Evolutionary conservation across 345 rosid species (phyloP).

Genomic region (Psidium guajava): DNA sequence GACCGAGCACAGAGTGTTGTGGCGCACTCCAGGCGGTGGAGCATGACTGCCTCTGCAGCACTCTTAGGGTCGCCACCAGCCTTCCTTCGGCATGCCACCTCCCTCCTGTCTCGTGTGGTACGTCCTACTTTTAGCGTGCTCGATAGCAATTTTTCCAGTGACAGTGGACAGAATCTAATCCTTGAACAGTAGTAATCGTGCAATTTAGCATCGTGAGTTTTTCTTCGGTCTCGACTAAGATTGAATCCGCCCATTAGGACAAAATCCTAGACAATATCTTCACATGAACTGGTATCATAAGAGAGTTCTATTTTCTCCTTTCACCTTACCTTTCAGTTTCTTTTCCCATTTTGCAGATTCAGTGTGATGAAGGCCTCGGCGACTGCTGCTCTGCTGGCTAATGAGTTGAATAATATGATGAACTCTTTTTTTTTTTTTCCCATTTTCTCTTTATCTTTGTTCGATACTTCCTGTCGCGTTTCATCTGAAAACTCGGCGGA

Average conservation of each 20-base stretch:
- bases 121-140: neutral
- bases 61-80: constrained; percentile 56
- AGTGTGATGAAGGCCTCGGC: neutral
- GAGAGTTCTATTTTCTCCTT: neutral
- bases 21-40: constrained; percentile 47
- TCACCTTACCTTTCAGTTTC: neutral
- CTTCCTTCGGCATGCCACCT: constrained; percentile 68
- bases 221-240: neutral
- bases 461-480: neutral
- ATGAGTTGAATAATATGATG: neutral
- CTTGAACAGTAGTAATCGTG: neutral
- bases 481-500: neutral
- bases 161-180: neutral
- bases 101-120: constrained; percentile 38
- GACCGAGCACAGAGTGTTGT: constrained; percentile 48
- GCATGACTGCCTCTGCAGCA: constrained; percentile 71
- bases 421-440: neutral
- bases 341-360: neutral
- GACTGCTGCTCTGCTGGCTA: neutral
- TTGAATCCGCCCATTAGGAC: neutral
- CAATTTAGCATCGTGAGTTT: neutral
- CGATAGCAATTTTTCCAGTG: neutral
- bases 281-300: neutral
- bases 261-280: neutral
- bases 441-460: neutral